A percentile compares a stretch with the other conserved stretches of the same genome.
Evolutionary conservation across 192 early-diverging fungal genomes (phyloP).

Genomic region (Allomyces macrogynus): DNA sequence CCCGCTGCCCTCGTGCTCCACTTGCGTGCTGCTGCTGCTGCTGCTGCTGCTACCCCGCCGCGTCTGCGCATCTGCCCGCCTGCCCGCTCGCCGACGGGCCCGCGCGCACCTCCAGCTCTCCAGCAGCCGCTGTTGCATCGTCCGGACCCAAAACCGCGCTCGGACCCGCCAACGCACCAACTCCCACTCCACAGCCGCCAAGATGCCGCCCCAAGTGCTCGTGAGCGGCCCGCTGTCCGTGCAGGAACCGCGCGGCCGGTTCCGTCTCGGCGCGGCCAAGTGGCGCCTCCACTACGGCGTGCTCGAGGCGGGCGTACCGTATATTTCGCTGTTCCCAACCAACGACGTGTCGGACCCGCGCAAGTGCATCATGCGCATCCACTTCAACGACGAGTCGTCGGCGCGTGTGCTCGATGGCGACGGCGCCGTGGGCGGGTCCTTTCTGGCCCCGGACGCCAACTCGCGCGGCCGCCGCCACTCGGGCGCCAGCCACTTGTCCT

Average conservation of each 20-base stretch:
- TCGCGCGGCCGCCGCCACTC: background rate
- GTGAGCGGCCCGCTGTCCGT: background rate
- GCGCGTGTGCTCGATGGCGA: background rate
- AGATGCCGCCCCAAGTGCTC: background rate
- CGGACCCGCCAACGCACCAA: no score
- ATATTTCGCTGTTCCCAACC: background rate
- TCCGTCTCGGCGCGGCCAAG: background rate
- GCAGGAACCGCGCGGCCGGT: background rate
- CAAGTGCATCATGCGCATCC: background rate
- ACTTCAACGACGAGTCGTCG: background rate
- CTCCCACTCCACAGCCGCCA: no score
- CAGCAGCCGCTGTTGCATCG: no score
- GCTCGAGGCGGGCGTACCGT: background rate
- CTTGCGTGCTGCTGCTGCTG: no score
- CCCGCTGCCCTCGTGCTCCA: no score
- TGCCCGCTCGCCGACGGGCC: no score
- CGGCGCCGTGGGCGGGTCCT: no score
- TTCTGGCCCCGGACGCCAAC: background rate
- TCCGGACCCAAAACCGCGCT: no score
- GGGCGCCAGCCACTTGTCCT: no score
- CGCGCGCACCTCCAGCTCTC: no score
- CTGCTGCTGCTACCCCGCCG: no score
- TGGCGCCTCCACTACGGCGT: background rate
- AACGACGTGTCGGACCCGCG: background rate
- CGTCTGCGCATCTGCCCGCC: no score